A percentile compares a stretch with the other conserved stretches of the same genome.
Conservation (phyloP, 2,329 filamentous ascomycete genomes). For the Aspergillus cejpii region DNA sequence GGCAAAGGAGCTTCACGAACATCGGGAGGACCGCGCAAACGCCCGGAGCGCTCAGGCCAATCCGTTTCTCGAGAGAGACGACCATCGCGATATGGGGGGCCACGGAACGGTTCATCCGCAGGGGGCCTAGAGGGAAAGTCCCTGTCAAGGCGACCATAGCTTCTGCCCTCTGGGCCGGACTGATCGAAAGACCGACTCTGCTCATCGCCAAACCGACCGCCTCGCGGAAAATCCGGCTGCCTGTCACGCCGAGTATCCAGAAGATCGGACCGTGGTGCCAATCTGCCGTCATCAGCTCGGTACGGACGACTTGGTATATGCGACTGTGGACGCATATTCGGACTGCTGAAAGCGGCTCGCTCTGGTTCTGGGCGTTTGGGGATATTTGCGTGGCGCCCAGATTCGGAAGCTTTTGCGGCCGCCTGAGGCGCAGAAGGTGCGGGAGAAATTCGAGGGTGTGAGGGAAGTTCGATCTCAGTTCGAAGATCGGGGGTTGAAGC, state of each 20-base stretch:
- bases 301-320: constrained; percentile 36
- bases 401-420: constrained; percentile 25
- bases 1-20: constrained; percentile 23
- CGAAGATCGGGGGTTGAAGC: constrained; percentile 10
- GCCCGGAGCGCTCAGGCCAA: constrained; percentile 33
- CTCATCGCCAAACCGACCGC: constrained; percentile 34
- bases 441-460: constrained; percentile 13
- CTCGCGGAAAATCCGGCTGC: constrained; percentile 33
- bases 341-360: constrained; percentile 21
- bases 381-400: constrained; percentile 26
- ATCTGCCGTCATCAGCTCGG: constrained; percentile 32
- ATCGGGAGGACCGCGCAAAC: constrained; percentile 25
- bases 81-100: constrained; percentile 31
- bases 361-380: constrained; percentile 38
- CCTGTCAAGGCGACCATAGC: constrained; percentile 35
- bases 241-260: constrained; percentile 37
- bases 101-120: constrained; percentile 37
- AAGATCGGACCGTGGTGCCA: constrained; percentile 37
- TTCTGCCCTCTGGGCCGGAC: constrained; percentile 26
- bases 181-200: constrained; percentile 35
- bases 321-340: constrained; percentile 28
- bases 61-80: constrained; percentile 33
- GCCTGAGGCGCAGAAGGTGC: constrained; percentile 22
- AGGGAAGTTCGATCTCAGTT: constrained; percentile 8
- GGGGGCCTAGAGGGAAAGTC: constrained; percentile 30